Evolutionary conservation across 225 moss, liverwort and hornwort species (phyloP), one percentile per base, ranked within the genome.

Genomic region (Asterella californica): DNA sequence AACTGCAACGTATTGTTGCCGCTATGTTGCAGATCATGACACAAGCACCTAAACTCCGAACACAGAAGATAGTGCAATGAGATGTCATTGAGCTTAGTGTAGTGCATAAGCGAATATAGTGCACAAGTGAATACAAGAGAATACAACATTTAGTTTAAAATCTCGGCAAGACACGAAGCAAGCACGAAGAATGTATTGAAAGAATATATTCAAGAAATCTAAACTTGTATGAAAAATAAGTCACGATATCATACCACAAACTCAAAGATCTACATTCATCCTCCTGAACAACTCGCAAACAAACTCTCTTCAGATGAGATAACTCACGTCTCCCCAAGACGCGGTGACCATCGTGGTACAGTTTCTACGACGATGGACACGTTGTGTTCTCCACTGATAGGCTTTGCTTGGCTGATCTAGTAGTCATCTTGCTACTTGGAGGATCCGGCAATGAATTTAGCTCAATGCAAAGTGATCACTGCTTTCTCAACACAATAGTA

Each of bases 261-360:
- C 45, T 18, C 27, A n/a, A 30, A 59, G 27, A 53, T 32, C 55
- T 0, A 71, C 64, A 9, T 62, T n/a, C 3, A 42, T 69, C 57
- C 49, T 73, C 48, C 74, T 61, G 84, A 22, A 71, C 82, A 77
- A 78, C 82, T 73, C 82, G 64, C 34, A 87, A 81, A 74, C 82
- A 82, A 0, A 87, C 84, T 81, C 87, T 87, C 74, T 87, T 87
- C 6, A 82, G 84, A 76, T 80, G 87, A 65, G 87, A 84, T 78
- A 87, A 84, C 82, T 87, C 87, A 54, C 87, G 74, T 53, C 49
- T 84, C 84, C 76, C 70, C 83, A n/a, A 87, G 61, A 36, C 87
- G 87, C 7, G 87, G 87, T 75, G 87, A 87, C 64, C 87, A 48
- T 59, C 87, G 78, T 21, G 87, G 87, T 53, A 84, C 68, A 45